Percentiles rank a stretch among this genome's conserved stretches.
Evolutionary conservation across 176 grass and related monocot genomes (phyloP).

Genomic region (Raddia distichophylla): DNA sequence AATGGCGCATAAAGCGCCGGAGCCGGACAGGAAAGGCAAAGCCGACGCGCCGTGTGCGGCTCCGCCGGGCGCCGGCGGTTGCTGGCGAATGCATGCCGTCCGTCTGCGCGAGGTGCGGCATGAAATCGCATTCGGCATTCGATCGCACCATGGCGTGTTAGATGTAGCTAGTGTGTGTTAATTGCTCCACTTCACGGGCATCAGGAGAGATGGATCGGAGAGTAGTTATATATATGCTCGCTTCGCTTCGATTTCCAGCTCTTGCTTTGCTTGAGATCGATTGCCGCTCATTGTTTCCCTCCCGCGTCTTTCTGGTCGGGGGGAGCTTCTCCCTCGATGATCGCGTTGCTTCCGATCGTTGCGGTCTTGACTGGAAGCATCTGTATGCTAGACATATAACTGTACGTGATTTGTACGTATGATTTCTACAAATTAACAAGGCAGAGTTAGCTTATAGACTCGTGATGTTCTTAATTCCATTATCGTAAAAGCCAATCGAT

Average conservation of each 20-base stretch:
- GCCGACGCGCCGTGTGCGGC: neutral
- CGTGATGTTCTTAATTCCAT: no score
- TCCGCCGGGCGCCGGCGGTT: neutral
- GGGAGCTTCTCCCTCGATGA: neutral
- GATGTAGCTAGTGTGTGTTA: no score
- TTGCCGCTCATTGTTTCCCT: neutral
- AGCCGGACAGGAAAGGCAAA: constrained; percentile 26
- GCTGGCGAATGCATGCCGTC: no score
- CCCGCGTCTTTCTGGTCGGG: neutral
- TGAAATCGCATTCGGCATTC: no score
- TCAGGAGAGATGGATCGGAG: neutral
- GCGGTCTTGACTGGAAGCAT: constrained; percentile 10
- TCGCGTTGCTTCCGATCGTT: neutral
- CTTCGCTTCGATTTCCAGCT: neutral
- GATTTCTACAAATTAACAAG: neutral
- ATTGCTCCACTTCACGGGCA: neutral
- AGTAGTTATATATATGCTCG: neutral
- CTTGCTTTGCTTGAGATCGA: neutral
- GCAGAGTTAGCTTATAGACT: neutral
- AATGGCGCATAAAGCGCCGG: constrained; percentile 25
- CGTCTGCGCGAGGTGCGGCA: no score
- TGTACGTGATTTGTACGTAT: constrained; percentile 28
- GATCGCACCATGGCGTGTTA: no score
- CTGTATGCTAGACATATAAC: neutral
- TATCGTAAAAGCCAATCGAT: no score